phyloP scores from a whole-genome alignment of 1,284 basidiomycete genomes.

The Phellopilus nigrolimitatus region DNA sequence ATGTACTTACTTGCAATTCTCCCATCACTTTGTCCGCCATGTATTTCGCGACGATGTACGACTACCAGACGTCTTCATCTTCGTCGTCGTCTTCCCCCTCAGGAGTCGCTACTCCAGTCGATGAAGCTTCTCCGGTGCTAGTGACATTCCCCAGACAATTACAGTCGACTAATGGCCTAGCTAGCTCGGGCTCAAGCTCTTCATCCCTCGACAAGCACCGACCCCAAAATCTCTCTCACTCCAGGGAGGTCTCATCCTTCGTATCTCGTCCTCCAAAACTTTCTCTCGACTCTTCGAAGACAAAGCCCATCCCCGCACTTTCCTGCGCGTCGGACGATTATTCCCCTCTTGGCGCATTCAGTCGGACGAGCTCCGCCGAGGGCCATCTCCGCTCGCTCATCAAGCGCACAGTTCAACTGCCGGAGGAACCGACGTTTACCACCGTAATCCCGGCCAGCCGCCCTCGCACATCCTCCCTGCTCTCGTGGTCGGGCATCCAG shows the following conservation, averaged over 20 bases:
- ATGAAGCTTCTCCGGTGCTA: slow-evolving; percentile 1
- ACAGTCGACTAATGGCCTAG: not conserved
- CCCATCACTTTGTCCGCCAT: not conserved
- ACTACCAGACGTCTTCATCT: slow-evolving; percentile 15
- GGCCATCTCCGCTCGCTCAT: slow-evolving; percentile 16
- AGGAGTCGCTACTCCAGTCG: slow-evolving; percentile 13
- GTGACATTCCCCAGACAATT: slow-evolving; percentile 10
- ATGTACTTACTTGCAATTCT: not conserved
- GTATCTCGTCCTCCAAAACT: slow-evolving; percentile 7
- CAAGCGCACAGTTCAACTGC: not conserved
- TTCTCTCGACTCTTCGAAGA: slow-evolving; percentile 11
- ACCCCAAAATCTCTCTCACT: not conserved
- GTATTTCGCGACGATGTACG: slow-evolving; percentile 17
- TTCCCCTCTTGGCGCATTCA: slow-evolving; percentile 15
- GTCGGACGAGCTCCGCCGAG: slow-evolving; percentile 18
- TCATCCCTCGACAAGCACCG: slow-evolving; percentile 12
- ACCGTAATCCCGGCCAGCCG: not conserved
- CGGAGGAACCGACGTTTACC: not conserved
- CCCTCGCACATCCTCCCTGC: slow-evolving; percentile 6
- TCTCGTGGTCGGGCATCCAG: not conserved
- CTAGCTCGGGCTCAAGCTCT: slow-evolving; percentile 7
- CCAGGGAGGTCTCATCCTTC: not conserved
- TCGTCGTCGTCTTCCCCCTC: slow-evolving; percentile 15
- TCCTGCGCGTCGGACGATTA: slow-evolving; percentile 6
- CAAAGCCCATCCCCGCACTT: slow-evolving; percentile 4